Conservation (phyloP, 148 eudicot genomes). For the Arbutus unedo region DNA sequence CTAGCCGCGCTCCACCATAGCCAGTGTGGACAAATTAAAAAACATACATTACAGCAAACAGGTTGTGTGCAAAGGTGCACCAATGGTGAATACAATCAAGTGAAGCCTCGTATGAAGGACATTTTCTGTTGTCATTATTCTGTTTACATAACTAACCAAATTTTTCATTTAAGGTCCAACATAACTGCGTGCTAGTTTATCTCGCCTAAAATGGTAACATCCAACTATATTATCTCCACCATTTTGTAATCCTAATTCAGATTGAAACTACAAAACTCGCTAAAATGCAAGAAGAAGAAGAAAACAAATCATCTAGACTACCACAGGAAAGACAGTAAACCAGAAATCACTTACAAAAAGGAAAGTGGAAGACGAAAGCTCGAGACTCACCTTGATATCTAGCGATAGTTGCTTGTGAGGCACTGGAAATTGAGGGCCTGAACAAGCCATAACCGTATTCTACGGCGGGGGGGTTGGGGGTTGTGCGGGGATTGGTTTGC, state of each 20-base stretch:
- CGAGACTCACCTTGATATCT: slow-evolving; percentile 41
- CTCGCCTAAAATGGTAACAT: background rate
- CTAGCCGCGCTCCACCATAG: background rate
- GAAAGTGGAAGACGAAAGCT: background rate
- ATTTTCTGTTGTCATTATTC: background rate
- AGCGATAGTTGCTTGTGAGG: slow-evolving; percentile 47
- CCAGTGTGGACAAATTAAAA: background rate
- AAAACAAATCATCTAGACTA: background rate
- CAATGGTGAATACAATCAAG: too few relatives aligned
- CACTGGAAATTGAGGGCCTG: slow-evolving; percentile 44
- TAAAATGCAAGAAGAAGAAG: background rate
- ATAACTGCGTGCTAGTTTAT: too few relatives aligned
- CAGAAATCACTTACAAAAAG: background rate
- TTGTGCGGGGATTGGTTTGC: background rate
- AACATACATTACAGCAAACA: slow-evolving; percentile 22
- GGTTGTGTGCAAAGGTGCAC: slow-evolving; percentile 1
- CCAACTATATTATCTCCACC: background rate
- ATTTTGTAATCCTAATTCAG: background rate
- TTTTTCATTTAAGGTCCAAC: background rate
- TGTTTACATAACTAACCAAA: background rate
- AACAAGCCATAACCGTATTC: slow-evolving; percentile 31
- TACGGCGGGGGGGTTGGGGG: background rate
- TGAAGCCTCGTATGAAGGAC: background rate
- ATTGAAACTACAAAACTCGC: background rate
- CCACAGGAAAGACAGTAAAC: background rate